These are phyloP conservation scores for Psilocybe cyanescens DNA, from an alignment of 768 basidiomycete species.

Conservation along the genomic window DNA sequence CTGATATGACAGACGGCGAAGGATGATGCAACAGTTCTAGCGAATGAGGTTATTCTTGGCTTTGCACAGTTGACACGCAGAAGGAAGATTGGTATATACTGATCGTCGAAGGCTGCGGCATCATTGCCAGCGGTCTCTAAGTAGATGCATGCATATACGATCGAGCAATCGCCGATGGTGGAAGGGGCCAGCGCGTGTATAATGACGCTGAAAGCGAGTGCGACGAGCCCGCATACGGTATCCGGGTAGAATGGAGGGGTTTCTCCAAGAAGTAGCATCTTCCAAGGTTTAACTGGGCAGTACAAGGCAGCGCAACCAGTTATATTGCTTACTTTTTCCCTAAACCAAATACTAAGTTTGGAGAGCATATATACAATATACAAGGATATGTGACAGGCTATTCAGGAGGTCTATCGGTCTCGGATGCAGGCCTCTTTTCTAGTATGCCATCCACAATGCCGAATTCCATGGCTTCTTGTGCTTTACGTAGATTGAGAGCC, in stretches of 20 bases:
- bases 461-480: slow-evolving; percentile 87
- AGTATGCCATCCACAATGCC: slow-evolving; percentile 94
- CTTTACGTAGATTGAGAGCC: slow-evolving; percentile 39
- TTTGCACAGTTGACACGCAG: slow-evolving; percentile 1
- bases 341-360: background rate
- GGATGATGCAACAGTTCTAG: slow-evolving; percentile 8
- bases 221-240: slow-evolving; percentile 3
- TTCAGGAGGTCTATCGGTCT: slow-evolving; percentile 27
- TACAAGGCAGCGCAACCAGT: background rate
- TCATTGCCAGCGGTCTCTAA: slow-evolving; percentile 6
- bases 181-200: background rate
- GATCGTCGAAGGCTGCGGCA: slow-evolving; percentile 6
- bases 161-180: slow-evolving; percentile 16
- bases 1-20: slow-evolving; percentile 9
- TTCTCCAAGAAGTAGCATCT: background rate
- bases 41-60: slow-evolving; percentile 12
- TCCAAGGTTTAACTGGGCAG: background rate
- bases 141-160: slow-evolving; percentile 3
- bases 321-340: background rate
- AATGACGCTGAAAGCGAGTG: background rate
- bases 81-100: slow-evolving; percentile 6
- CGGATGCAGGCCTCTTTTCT: slow-evolving; percentile 70
- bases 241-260: slow-evolving; percentile 8
- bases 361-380: slow-evolving; percentile 4
- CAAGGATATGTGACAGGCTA: slow-evolving; percentile 12